Evolutionary conservation across 805 yeast genomes (phyloP).

Genomic region (Monosporozyma yasuniensis): DNA sequence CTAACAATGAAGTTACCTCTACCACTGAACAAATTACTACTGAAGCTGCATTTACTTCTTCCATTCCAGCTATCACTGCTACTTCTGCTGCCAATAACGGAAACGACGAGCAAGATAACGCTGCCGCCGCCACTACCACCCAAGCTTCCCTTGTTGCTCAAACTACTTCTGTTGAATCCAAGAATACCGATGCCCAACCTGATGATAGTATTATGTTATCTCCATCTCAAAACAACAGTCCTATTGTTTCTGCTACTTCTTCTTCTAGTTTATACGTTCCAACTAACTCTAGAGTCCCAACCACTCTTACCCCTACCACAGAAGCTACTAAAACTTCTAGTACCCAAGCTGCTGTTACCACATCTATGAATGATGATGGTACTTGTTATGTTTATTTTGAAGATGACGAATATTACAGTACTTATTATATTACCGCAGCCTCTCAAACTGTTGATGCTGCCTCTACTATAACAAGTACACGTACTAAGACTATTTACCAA

Average conservation of each 20-base stretch:
- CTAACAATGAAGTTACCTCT: conserved; percentile 20
- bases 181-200: neutral
- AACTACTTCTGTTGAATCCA: neutral
- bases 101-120: no score
- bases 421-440: conserved; percentile 22
- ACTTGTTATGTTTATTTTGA: conserved; percentile 21
- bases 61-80: conserved; percentile 7
- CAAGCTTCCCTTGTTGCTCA: conserved; percentile 18
- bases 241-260: neutral
- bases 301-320: conserved; percentile 9
- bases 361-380: conserved; percentile 14
- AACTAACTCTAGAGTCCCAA: conserved; percentile 9
- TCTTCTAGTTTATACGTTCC: neutral
- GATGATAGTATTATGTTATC: neutral
- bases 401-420: conserved; percentile 26
- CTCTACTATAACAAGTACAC: conserved; percentile 29
- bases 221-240: neutral
- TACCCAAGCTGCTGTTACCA: neutral
- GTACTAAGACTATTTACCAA: conserved; percentile 12
- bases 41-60: conserved; percentile 15
- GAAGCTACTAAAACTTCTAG: neutral
- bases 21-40: conserved; percentile 23
- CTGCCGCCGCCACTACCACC: neutral
- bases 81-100: neutral
- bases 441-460: conserved; percentile 28